Conservation (phyloP, 1,284 basidiomycete species). For the Mycena citricolor region DNA sequence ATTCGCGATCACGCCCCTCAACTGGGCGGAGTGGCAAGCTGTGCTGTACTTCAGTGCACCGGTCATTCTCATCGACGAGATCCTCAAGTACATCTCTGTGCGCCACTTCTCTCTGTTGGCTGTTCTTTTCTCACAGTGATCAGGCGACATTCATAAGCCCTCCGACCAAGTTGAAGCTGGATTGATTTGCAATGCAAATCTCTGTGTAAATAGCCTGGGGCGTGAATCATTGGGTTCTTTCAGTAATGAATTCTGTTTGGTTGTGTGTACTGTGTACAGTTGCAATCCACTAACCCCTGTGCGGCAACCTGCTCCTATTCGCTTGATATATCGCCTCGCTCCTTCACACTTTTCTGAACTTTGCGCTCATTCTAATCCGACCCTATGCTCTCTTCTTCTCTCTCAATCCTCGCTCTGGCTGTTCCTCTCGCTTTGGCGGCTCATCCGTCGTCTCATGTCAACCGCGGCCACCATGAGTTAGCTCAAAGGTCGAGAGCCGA, state of each 20-base stretch:
- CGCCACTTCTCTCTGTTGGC: too few relatives aligned
- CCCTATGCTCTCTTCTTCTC: not conserved
- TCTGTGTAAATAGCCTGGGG: too few relatives aligned
- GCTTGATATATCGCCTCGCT: too few relatives aligned
- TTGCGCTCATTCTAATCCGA: too few relatives aligned
- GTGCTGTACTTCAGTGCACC: constrained; percentile 88
- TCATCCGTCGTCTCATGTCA: not conserved
- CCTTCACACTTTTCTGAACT: too few relatives aligned
- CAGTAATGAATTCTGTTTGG: too few relatives aligned
- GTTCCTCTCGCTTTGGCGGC: not conserved
- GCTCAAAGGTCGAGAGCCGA: not conserved
- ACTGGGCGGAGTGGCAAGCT: constrained; percentile 94
- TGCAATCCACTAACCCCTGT: too few relatives aligned
- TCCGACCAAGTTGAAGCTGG: constrained; percentile 31
- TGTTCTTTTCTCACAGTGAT: not conserved
- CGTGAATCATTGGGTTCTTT: too few relatives aligned
- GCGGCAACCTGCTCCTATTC: too few relatives aligned
- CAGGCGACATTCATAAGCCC: constrained; percentile 40
- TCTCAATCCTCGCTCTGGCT: not conserved
- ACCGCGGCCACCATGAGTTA: not conserved
- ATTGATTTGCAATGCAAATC: constrained; percentile 23
- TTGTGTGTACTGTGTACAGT: too few relatives aligned
- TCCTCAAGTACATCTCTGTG: constrained; percentile 84
- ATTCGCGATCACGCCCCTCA: constrained; percentile 91
- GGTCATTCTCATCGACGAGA: constrained; percentile 88